A percentile compares a stretch with the other conserved stretches of the same genome.
These are phyloP conservation scores for Talaromyces piceae DNA, from an alignment of 2,329 filamentous ascomycete genomes.

Conservation along the genomic window DNA sequence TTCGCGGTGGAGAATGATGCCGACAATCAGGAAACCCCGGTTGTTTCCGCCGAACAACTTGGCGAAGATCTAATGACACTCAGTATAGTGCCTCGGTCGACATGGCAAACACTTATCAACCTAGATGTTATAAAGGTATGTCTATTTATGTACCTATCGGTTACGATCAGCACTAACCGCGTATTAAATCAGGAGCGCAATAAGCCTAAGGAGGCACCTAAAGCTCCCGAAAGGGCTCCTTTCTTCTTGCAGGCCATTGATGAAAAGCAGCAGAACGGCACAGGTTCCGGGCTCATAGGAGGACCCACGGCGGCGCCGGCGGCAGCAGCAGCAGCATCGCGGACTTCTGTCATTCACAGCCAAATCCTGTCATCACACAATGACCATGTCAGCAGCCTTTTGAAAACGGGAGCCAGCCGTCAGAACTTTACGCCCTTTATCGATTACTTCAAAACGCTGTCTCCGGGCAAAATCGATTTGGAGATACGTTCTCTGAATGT, in stretches of 20 bases:
- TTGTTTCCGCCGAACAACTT: slow-evolving; percentile 64
- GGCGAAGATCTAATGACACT: slow-evolving; percentile 77
- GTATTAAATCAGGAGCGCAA: slow-evolving; percentile 68
- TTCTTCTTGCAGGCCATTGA: slow-evolving; percentile 69
- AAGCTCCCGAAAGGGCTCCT: slow-evolving; percentile 85
- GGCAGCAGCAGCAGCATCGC: slow-evolving; percentile 49
- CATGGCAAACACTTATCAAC: slow-evolving; percentile 91
- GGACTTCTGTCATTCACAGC: slow-evolving; percentile 61
- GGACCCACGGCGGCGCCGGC: slow-evolving; percentile 39
- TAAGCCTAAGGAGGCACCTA: slow-evolving; percentile 85
- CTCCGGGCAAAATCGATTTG: slow-evolving; percentile 79
- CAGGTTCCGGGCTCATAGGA: slow-evolving; percentile 11
- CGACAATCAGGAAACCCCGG: slow-evolving; percentile 44
- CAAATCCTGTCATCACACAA: slow-evolving; percentile 23
- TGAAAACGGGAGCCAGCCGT: slow-evolving; percentile 40
- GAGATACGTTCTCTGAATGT: slow-evolving; percentile 73
- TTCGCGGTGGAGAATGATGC: slow-evolving; percentile 51
- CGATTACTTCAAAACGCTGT: slow-evolving; percentile 68
- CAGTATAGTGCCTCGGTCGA: slow-evolving; percentile 78
- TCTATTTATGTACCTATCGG: slow-evolving; percentile 1
- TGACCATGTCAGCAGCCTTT: slow-evolving; percentile 42
- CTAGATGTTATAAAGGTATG: slow-evolving; percentile 69
- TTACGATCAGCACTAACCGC: neutral
- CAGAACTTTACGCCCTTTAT: slow-evolving; percentile 63
- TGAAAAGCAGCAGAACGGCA: slow-evolving; percentile 19